These are phyloP conservation scores for Fraxinus dipetala DNA, from an alignment of 305 asterid species.

Conservation along the genomic window DNA sequence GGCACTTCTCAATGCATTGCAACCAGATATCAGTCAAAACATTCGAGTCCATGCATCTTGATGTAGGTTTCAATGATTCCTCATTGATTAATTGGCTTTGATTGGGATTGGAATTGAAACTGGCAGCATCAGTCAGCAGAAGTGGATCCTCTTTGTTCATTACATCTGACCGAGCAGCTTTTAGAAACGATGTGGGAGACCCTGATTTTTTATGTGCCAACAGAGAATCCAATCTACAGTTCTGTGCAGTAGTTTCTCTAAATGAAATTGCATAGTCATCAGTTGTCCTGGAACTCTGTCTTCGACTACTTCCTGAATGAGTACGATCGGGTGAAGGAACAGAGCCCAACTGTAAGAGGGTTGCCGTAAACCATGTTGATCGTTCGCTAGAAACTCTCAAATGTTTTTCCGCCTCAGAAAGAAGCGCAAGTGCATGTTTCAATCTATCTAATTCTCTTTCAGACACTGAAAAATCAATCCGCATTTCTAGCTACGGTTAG, in stretches of 20 bases:
- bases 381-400: slow-evolving; percentile 74
- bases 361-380: slow-evolving; percentile 95
- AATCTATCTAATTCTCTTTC: slow-evolving; percentile 70
- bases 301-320: slow-evolving; percentile 70
- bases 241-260: slow-evolving; percentile 43
- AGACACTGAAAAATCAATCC: slow-evolving; percentile 44
- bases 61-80: slow-evolving; percentile 24
- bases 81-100: slow-evolving; percentile 23
- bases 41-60: slow-evolving; percentile 52
- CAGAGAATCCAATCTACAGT: slow-evolving; percentile 28
- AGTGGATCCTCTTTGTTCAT: neutral
- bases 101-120: slow-evolving; percentile 24
- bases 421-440: slow-evolving; percentile 71
- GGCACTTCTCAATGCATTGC: slow-evolving; percentile 82
- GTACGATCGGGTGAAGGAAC: slow-evolving; percentile 59
- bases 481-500: slow-evolving; percentile 3
- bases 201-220: neutral
- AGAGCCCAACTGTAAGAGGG: slow-evolving; percentile 78
- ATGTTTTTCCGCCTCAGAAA: slow-evolving; percentile 91
- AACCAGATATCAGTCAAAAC: slow-evolving; percentile 65
- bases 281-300: slow-evolving; percentile 62
- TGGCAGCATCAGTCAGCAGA: slow-evolving; percentile 13
- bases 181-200: neutral
- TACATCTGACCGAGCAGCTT: neutral
- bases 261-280: slow-evolving; percentile 48